A percentile compares a stretch with the other conserved stretches of the same genome.
These are phyloP conservation scores for Saccharomycopsis sp. DNA, from an alignment of 805 yeast genomes.

Conservation along the genomic window DNA sequence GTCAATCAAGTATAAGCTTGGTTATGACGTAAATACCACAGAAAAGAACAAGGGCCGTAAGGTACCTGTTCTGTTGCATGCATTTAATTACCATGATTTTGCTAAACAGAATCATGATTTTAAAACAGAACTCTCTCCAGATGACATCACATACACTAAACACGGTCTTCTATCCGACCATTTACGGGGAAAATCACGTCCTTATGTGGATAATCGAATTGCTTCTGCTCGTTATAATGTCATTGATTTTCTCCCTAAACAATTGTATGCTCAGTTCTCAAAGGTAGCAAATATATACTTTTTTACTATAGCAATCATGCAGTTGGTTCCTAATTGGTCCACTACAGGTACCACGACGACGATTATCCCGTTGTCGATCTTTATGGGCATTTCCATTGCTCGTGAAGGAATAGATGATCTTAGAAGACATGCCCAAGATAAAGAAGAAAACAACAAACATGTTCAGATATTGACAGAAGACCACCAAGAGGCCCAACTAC, in stretches of 20 bases:
- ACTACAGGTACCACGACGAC: constrained; percentile 96
- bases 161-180: neutral
- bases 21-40: neutral
- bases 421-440: constrained; percentile 79
- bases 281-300: constrained; percentile 90
- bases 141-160: neutral
- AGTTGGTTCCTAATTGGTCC: constrained; percentile 95
- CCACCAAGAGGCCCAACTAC: constrained; percentile 15
- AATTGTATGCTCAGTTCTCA: constrained; percentile 83
- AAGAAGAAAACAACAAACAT: constrained; percentile 64
- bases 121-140: neutral
- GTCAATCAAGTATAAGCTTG: constrained; percentile 4
- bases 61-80: neutral
- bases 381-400: constrained; percentile 81
- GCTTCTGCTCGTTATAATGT: constrained; percentile 84
- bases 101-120: neutral
- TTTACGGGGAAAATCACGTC: constrained; percentile 8
- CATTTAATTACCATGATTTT: neutral
- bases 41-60: neutral
- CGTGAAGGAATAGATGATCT: constrained; percentile 94
- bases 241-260: constrained; percentile 80
- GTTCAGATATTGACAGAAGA: constrained; percentile 4
- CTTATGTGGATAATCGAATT: constrained; percentile 57
- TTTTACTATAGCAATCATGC: constrained; percentile 82
- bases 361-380: constrained; percentile 78